A percentile compares a stretch with the other conserved stretches of the same genome.
Evolutionary conservation across 2,329 filamentous ascomycete genomes (phyloP).

Genomic region (Ceratocystis cubensis): DNA sequence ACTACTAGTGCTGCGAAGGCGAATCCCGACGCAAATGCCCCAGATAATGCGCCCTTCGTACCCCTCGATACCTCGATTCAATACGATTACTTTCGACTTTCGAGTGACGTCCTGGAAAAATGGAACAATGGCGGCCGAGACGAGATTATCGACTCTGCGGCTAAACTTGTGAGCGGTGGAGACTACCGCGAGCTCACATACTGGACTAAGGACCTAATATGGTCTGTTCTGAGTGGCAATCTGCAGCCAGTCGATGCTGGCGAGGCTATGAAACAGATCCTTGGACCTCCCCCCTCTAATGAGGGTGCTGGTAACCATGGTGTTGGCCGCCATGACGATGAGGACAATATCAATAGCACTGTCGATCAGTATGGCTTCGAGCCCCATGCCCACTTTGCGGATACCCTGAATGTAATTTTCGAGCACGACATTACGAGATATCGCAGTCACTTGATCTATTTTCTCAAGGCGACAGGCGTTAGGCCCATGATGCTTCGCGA

Average conservation of each 20-base stretch:
- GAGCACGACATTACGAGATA: slow-evolving; percentile 50
- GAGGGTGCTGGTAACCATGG: slow-evolving; percentile 28
- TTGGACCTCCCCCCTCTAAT: slow-evolving; percentile 45
- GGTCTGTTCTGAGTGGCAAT: slow-evolving; percentile 57
- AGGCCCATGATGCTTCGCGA: slow-evolving; percentile 61
- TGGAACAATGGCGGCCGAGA: slow-evolving; percentile 60
- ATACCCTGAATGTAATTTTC: slow-evolving; percentile 66
- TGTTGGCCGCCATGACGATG: no score
- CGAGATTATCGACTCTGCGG: slow-evolving; percentile 52
- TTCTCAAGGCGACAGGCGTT: slow-evolving; percentile 62
- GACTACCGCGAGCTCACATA: slow-evolving; percentile 56
- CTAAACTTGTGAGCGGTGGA: slow-evolving; percentile 52
- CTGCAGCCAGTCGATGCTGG: slow-evolving; percentile 59
- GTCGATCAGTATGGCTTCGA: slow-evolving; percentile 43
- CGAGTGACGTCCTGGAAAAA: slow-evolving; percentile 49
- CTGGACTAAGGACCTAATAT: slow-evolving; percentile 75
- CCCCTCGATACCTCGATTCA: slow-evolving; percentile 12
- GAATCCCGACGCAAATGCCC: neutral
- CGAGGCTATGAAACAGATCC: slow-evolving; percentile 57
- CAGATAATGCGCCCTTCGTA: slow-evolving; percentile 6
- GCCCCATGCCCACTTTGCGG: slow-evolving; percentile 61
- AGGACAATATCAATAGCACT: slow-evolving; percentile 22
- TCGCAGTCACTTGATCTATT: slow-evolving; percentile 44
- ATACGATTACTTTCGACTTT: slow-evolving; percentile 38
- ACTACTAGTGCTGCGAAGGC: neutral